Evolutionary conservation across 2,329 filamentous ascomycete species (phyloP), one percentile per base, ranked within the genome.

Genomic region (Epichloe uncinata): DNA sequence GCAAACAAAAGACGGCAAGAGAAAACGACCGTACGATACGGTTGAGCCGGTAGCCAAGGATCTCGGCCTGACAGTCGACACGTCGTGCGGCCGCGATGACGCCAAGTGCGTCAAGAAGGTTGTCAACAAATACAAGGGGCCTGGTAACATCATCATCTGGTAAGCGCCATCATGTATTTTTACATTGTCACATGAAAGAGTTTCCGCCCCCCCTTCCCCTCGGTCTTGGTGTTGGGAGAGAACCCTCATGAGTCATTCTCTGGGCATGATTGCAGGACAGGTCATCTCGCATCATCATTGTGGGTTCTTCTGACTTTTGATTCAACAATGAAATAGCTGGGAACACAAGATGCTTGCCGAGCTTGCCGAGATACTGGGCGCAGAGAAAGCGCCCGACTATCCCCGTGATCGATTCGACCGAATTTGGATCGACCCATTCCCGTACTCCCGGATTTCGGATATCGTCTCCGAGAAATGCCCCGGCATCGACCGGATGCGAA

Each of bases 91-190:
- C 50, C 71, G 77, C 13, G 74, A 79, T 52, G 75, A 82, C 53
- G 55, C 66, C 5, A 62, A 71, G 5, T 81, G 79, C 52, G 79
- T 82, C 16, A 66, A 67, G 20, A 61, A 77, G 5, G 66, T 66
- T 0, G 71, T 82, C 1, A 56, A 74, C 1, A 54, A 55, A 5
- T 79, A 78, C 52, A 50, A 57, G 0, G 73, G 74, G 0, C 51
- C 60, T 0, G 76, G 75, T 2, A 82, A 82, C 54, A 74, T 83
- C 44, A 61, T 83, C 42, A 75, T 82, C 51, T 80, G 69, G 69
- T 70, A 55, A 48, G 64, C 1, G 8, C 2, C n/a, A 11, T 5
- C n/a, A 11, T 5, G 8, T 41, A 20, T n/a, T 13, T 37, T 37
- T n/a, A 6, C 36, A 37, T 12, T n/a, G 4, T 37, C 4, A 11